Evolutionary conservation across 345 rosid genomes (phyloP), one percentile per base, ranked within the genome.

Genomic region (Dimocarpus longan): DNA sequence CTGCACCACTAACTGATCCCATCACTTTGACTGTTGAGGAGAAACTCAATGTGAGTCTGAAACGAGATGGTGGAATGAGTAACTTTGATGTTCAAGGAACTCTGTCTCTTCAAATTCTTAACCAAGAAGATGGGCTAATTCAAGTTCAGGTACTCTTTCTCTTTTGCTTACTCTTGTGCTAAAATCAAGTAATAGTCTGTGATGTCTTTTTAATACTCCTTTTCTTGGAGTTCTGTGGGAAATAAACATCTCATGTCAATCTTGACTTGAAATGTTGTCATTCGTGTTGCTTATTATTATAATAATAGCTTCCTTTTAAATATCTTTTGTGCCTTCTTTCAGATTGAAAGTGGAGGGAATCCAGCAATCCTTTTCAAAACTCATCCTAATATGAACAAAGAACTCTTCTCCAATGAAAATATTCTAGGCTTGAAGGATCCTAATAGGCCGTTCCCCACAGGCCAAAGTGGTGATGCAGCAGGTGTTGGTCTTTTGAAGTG

Each of bases 401-500:
- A 97, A 69, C 82, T 94, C 60, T 97, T 93, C 84, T 77, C 92
- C 60, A 87, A 75, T 83, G 92, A 95, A 83, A 94, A 88, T 71
- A 88, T 92, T 79, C 89, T 97, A 39, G 98, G 99, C 54, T 87
- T 94, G 83, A 97, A 90, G 88, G 97, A 95, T 80, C 98, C 98
- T 62, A 92, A 88, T 67, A 88, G 98, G 84, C 97, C 98, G 68
- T 97, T 94, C 80, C 99, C 99, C 76, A 87, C 94, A 71, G 98
- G 93, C 81, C 91, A 90, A 86, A 83, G 90, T 65, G 97, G 95
- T 72, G 99, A 93, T 63, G 88, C 86, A 10, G 82, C 90, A 50
- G 99, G 99, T 74, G 98, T 94, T 84, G 98, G 97, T 82, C 98
- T 97, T 84, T 81, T 97, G 83, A 94, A 86, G 87, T 97, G 99